Conservation (phyloP, 148 eudicot genomes). For the Talinum fruticosum region DNA sequence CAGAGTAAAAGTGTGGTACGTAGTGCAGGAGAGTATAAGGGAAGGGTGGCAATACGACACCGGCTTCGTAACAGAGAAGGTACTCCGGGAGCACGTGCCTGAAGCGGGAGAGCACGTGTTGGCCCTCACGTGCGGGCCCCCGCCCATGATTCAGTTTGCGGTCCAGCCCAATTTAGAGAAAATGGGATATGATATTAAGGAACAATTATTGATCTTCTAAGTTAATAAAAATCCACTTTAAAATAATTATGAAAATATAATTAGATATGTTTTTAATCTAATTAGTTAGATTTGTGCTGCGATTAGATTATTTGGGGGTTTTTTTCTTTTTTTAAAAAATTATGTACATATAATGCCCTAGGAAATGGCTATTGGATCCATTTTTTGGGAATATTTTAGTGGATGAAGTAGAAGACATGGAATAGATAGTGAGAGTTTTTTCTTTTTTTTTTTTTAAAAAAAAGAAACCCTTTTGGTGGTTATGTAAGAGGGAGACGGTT, state of each 20-base stretch:
- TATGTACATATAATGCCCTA: neutral
- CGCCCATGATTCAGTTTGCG: conserved; percentile 86
- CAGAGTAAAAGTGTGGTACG: conserved; percentile 86
- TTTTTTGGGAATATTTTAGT: neutral
- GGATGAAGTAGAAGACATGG: neutral
- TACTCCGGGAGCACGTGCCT: conserved; percentile 70
- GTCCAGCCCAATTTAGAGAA: conserved; percentile 83
- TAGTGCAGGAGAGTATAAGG: conserved; percentile 44
- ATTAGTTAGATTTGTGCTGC: neutral
- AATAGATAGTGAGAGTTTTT: neutral
- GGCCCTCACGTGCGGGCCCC: conserved; percentile 90
- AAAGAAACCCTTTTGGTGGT: neutral
- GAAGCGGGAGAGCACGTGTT: conserved; percentile 41
- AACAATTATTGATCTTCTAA: conserved; percentile 65
- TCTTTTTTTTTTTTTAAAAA: too few relatives aligned
- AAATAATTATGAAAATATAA: neutral
- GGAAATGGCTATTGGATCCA: too few relatives aligned
- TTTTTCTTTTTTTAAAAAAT: neutral
- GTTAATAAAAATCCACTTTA: too few relatives aligned
- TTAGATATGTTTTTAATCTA: neutral
- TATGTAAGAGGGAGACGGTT: neutral
- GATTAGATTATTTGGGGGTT: neutral
- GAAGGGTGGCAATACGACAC: conserved; percentile 70
- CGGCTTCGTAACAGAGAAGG: conserved; percentile 56
- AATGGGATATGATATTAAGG: conserved; percentile 75